Conservation (phyloP, 1,284 basidiomycete species). For the Malassezia furfur region DNA sequence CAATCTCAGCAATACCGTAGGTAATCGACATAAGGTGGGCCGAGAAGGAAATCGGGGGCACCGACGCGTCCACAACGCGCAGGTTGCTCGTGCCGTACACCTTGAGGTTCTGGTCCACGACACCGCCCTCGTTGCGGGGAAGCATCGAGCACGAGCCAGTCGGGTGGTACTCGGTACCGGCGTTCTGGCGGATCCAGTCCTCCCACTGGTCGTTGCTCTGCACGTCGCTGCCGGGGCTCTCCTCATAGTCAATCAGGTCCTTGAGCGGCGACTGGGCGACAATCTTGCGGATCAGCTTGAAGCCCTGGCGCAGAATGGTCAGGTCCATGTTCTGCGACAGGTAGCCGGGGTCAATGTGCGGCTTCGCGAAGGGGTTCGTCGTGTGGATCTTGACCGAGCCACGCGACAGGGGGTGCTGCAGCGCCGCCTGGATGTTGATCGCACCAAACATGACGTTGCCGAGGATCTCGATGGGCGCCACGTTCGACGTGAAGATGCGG, state of each 20-base stretch:
- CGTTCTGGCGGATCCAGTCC: constrained; percentile 21
- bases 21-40: constrained; percentile 55
- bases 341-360: constrained; percentile 37
- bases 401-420: constrained; percentile 41
- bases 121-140: constrained; percentile 57
- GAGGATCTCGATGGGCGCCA: constrained; percentile 33
- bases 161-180: constrained; percentile 49
- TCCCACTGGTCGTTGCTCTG: constrained; percentile 25
- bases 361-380: constrained; percentile 24
- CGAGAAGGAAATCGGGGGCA: constrained; percentile 40
- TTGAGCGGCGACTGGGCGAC: constrained; percentile 22
- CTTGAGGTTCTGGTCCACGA: constrained; percentile 58
- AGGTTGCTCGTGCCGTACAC: constrained; percentile 63
- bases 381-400: constrained; percentile 31
- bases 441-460: constrained; percentile 26
- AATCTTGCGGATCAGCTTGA: constrained; percentile 31
- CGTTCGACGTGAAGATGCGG: constrained; percentile 19
- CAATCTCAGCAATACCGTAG: constrained; percentile 49
- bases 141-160: constrained; percentile 60
- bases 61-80: constrained; percentile 49
- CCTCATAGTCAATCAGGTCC: constrained; percentile 17
- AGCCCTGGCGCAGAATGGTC: constrained; percentile 26
- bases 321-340: constrained; percentile 27
- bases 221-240: constrained; percentile 19
- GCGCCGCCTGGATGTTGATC: constrained; percentile 28